Conservation (phyloP, 495 filamentous ascomycete genomes). For the Penicillium maclennaniae region DNA sequence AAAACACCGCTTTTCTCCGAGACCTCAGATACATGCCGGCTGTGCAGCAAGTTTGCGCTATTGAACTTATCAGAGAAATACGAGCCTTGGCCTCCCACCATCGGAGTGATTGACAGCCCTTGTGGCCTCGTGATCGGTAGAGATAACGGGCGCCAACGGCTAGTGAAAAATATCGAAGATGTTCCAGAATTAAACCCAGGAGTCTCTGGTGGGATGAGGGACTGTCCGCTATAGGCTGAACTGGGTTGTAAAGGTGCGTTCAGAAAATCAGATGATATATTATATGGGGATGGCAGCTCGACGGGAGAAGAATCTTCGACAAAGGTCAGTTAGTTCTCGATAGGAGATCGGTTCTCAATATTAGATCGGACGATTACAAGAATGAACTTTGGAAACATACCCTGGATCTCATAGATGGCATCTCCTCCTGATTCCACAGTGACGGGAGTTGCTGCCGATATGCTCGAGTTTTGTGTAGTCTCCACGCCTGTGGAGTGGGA, state of each 20-base stretch:
- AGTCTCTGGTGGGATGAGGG: neutral
- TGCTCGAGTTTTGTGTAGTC: constrained; percentile 20
- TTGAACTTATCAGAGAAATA: constrained; percentile 15
- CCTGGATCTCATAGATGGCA: constrained; percentile 20
- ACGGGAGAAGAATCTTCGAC: constrained; percentile 20
- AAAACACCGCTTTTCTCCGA: constrained; percentile 9
- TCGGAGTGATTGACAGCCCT: constrained; percentile 19
- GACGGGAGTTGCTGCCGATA: constrained; percentile 12
- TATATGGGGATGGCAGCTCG: constrained; percentile 17
- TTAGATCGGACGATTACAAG: too few relatives aligned
- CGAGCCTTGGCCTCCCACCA: constrained; percentile 8
- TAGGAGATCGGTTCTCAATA: too few relatives aligned
- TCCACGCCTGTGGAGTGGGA: constrained; percentile 14
- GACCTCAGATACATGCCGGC: constrained; percentile 15
- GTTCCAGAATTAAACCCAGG: neutral
- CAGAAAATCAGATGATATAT: neutral
- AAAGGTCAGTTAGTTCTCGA: neutral
- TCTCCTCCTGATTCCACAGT: constrained; percentile 23
- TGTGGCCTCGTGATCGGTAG: constrained; percentile 2
- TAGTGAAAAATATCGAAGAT: neutral
- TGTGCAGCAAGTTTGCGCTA: neutral
- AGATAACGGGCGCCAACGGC: constrained; percentile 6
- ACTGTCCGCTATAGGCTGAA: neutral
- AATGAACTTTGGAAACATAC: too few relatives aligned
- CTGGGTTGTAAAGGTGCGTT: neutral